A percentile compares a stretch with the other conserved stretches of the same genome.
Evolutionary conservation across 2,329 filamentous ascomycete species (phyloP).

Genomic region (Diaporthe sp.): DNA sequence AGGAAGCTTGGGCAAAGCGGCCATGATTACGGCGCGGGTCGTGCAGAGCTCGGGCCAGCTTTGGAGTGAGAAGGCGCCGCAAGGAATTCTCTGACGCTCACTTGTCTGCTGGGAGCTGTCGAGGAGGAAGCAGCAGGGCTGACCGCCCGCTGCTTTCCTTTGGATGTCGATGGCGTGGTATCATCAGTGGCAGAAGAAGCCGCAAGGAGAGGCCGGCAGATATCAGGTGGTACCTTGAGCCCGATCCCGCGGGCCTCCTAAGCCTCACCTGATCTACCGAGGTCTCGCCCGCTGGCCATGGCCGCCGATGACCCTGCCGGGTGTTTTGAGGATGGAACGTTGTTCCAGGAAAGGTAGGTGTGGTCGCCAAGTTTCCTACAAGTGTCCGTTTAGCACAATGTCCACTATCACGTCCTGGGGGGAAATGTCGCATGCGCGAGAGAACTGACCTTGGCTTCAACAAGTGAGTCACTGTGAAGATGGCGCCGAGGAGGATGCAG

Average conservation of each 20-base stretch:
- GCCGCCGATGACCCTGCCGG: constrained; percentile 58
- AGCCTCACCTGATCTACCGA: constrained; percentile 50
- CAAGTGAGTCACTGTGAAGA: constrained; percentile 93
- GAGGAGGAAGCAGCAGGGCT: constrained; percentile 31
- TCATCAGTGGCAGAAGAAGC: constrained; percentile 24
- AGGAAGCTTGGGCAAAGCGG: neutral
- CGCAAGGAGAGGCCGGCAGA: constrained; percentile 36
- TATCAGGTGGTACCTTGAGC: constrained; percentile 33
- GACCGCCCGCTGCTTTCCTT: constrained; percentile 23
- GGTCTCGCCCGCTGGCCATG: constrained; percentile 70
- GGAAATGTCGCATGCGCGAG: neutral
- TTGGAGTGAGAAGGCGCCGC: constrained; percentile 2
- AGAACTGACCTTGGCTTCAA: constrained; percentile 84
- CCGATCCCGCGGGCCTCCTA: constrained; percentile 39
- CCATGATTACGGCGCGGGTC: neutral
- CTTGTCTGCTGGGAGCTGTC: constrained; percentile 22
- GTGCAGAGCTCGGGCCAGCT: constrained; percentile 9
- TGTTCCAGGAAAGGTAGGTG: constrained; percentile 97
- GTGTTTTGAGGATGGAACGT: constrained; percentile 62
- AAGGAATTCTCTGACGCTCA: constrained; percentile 33
- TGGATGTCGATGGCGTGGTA: neutral
- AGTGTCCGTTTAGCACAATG: constrained; percentile 36
- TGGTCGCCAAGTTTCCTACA: constrained; percentile 95
- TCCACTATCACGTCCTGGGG: neutral
- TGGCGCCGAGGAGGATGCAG: constrained; percentile 87